Conservation (phyloP, 2,329 filamentous ascomycete genomes). For the Diaporthe aspalathi region DNA sequence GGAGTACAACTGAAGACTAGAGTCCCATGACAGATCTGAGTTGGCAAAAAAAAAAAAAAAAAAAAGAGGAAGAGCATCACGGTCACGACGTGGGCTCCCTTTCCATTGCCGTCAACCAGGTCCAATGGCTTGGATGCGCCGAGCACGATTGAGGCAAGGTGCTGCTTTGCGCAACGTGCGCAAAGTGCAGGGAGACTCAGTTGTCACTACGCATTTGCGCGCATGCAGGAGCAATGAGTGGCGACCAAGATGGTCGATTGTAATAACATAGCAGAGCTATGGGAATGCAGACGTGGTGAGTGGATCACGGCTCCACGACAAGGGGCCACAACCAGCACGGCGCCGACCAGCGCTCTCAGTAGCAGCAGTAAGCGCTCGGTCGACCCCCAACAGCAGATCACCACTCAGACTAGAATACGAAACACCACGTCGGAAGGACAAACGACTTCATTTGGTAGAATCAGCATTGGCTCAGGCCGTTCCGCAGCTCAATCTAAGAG, state of each 20-base stretch:
- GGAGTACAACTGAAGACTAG: conserved; percentile 83
- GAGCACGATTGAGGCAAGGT: neutral
- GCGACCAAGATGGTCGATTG: neutral
- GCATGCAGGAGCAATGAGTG: neutral
- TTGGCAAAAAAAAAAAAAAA: neutral
- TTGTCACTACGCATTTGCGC: neutral
- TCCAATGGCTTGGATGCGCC: neutral
- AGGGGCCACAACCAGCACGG: neutral
- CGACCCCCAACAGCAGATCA: conserved; percentile 5
- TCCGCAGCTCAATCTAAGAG: neutral
- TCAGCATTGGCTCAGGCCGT: neutral
- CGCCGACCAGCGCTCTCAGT: neutral
- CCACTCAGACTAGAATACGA: neutral
- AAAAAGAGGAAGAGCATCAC: neutral
- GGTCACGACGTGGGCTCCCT: neutral
- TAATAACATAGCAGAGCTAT: neutral
- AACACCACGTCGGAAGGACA: neutral
- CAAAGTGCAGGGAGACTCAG: too few relatives aligned
- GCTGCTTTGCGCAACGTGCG: too few relatives aligned
- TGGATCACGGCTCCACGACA: too few relatives aligned
- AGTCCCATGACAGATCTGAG: conserved; percentile 52
- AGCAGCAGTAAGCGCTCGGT: neutral
- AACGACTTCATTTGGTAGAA: neutral
- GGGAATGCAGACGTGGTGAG: neutral
- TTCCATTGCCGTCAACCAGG: too few relatives aligned